Percentiles rank a stretch among this genome's conserved stretches.
Evolutionary conservation across 2,329 filamentous ascomycete genomes (phyloP).

Genomic region (Ceratocystis alfenasii): DNA sequence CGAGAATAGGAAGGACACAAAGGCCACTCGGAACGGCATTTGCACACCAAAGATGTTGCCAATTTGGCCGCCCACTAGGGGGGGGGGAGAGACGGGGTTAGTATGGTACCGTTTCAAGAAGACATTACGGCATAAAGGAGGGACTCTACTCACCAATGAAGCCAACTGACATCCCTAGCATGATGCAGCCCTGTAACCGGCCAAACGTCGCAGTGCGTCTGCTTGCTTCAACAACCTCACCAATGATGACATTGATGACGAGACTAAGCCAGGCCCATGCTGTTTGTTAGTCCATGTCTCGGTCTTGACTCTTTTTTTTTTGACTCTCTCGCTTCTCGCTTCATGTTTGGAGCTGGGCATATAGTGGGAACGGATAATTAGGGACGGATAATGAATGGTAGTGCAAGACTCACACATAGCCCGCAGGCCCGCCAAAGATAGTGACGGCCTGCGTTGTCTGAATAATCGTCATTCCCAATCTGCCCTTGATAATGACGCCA

Average conservation of each 20-base stretch:
- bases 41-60: constrained; percentile 52
- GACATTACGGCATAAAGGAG: background rate
- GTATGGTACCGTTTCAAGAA: background rate
- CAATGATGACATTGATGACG: constrained; percentile 55
- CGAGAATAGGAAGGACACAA: constrained; percentile 41
- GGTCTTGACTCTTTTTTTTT: accelerated
- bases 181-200: constrained; percentile 51
- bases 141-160: constrained; percentile 38
- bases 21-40: constrained; percentile 52
- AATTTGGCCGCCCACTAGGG: constrained; percentile 47
- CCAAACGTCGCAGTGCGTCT: constrained; percentile 54
- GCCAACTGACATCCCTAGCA: constrained; percentile 53
- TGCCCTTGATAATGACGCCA: constrained; percentile 50
- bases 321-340: too few species aligned
- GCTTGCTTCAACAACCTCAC: constrained; percentile 49
- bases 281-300: background rate
- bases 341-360: too few species aligned
- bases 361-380: too few species aligned
- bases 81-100: constrained; percentile 1
- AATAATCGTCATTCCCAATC: constrained; percentile 52
- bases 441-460: constrained; percentile 57
- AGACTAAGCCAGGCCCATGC: constrained; percentile 30
- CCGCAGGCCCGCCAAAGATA: constrained; percentile 54
- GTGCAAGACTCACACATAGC: constrained; percentile 42
- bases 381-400: too few species aligned